Evolutionary conservation across 2,329 filamentous ascomycete species (phyloP), one percentile per base, ranked within the genome.

Genomic region (Talaromyces amestolkiae): DNA sequence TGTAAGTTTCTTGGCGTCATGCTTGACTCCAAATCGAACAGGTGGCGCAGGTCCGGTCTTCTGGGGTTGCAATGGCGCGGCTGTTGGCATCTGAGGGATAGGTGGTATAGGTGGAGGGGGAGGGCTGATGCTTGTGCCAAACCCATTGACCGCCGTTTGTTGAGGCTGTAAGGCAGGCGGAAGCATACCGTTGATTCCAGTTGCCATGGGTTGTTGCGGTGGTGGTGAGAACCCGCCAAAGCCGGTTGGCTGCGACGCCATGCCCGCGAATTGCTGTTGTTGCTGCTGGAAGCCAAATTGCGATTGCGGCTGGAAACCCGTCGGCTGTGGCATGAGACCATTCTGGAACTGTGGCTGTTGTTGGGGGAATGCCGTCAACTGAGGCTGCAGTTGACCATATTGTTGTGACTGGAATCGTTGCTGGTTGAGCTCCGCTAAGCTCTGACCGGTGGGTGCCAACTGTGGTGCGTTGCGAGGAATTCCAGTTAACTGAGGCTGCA

Each of bases 401-500:
- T 80, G 77, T 56, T 79, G 85, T 86, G 45, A 31, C 71, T 90
- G 89, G 68, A 89, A 76, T 58, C 87, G 85, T 68, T 86, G 84
- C 73, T 91, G 89, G 65, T 81, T 87, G 53, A 95, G 81, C 54
- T 94, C 91, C 71, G 88, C 85, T 70, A 96, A 76, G 75, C 89
- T 94, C 76, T 94, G 91, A 13, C 92, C 91, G 3, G 87, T 85
- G 35, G 89, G 86, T 33, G 91, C 89, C 64, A 91, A 82, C 68
- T 87, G 87, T 15, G 75, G 76, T 3, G 72, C 72, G 11, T 81
- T 80, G 72, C 87, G 86, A 69, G 86, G 84, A 63, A 84, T 70
- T 9, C 94, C 93, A 5, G 95, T 97, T 77, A 93, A 86, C 75
- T 97, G 94, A 61, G 92, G 88, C 75, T 93, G 89, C 70, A 97